These are phyloP conservation scores for Ustilago loliicola DNA, from an alignment of 1,284 basidiomycete genomes.

Conservation along the genomic window DNA sequence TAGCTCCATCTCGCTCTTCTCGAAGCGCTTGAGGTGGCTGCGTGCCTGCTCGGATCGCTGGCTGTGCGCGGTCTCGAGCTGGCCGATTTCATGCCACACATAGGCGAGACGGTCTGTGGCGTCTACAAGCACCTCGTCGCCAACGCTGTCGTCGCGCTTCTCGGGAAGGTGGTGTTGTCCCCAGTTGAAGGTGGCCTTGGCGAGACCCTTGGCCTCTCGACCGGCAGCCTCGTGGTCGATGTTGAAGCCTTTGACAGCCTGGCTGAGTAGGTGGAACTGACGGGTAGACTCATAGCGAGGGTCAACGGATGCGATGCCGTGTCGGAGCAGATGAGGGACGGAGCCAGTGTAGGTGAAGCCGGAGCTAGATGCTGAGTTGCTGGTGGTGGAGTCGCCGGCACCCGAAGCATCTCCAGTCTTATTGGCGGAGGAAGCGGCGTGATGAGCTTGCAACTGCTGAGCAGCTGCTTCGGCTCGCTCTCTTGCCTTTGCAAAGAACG, in stretches of 20 bases:
- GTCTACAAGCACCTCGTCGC: slow-evolving; percentile 58
- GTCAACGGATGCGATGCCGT: slow-evolving; percentile 60
- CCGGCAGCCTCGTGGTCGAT: slow-evolving; percentile 61
- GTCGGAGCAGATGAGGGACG: slow-evolving; percentile 60
- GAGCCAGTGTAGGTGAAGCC: slow-evolving; percentile 57
- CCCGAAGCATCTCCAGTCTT: slow-evolving; percentile 17
- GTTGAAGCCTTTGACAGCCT: slow-evolving; percentile 57
- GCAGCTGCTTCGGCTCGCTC: slow-evolving; percentile 64
- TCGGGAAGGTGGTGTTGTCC: slow-evolving; percentile 58
- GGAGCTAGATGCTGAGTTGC: slow-evolving; percentile 13
- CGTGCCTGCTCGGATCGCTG: slow-evolving; percentile 54
- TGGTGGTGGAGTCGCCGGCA: slow-evolving; percentile 8
- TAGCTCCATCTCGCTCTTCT: slow-evolving; percentile 57
- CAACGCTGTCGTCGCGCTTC: slow-evolving; percentile 56
- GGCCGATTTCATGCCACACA: slow-evolving; percentile 58
- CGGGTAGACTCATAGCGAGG: slow-evolving; percentile 64
- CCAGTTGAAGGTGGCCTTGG: slow-evolving; percentile 59
- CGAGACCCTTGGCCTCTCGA: slow-evolving; percentile 56
- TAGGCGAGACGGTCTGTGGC: slow-evolving; percentile 62
- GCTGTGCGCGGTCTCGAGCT: slow-evolving; percentile 60
- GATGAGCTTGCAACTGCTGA: slow-evolving; percentile 54
- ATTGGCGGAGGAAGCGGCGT: slow-evolving; percentile 29
- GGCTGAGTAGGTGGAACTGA: slow-evolving; percentile 56
- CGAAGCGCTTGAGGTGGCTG: slow-evolving; percentile 54
- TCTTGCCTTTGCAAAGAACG: slow-evolving; percentile 60